These are phyloP conservation scores for Tylopilus orsonianus DNA, from an alignment of 1,284 basidiomycete species.

Conservation along the genomic window DNA sequence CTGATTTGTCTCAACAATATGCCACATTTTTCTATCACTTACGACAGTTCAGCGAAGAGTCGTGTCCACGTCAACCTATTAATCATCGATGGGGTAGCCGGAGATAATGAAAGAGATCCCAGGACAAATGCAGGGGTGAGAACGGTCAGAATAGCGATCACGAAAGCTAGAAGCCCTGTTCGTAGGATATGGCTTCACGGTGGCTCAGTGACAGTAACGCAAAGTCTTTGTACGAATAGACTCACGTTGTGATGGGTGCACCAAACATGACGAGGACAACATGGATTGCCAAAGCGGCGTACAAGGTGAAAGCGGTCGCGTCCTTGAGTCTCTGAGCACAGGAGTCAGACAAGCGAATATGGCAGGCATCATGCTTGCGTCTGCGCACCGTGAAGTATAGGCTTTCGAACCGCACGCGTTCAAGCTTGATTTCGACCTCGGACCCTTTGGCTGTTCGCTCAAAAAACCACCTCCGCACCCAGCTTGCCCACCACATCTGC, in stretches of 20 bases:
- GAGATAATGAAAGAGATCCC: slow-evolving; percentile 56
- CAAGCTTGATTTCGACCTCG: slow-evolving; percentile 41
- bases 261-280: slow-evolving; percentile 67
- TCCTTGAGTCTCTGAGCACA: slow-evolving; percentile 37
- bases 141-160: slow-evolving; percentile 66
- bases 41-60: slow-evolving; percentile 80
- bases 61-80: slow-evolving; percentile 66
- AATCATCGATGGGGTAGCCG: slow-evolving; percentile 43
- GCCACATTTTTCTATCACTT: slow-evolving; percentile 36
- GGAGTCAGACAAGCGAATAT: slow-evolving; percentile 5
- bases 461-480: slow-evolving; percentile 57
- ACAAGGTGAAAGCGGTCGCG: slow-evolving; percentile 55
- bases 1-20: slow-evolving; percentile 6
- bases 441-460: slow-evolving; percentile 30
- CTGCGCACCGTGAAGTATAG: slow-evolving; percentile 22
- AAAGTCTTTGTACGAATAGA: slow-evolving; percentile 8
- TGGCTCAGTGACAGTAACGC: slow-evolving; percentile 12
- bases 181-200: slow-evolving; percentile 46
- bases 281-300: slow-evolving; percentile 49
- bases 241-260: slow-evolving; percentile 66
- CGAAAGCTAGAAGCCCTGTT: slow-evolving; percentile 68
- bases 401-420: slow-evolving; percentile 37
- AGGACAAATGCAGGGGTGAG: slow-evolving; percentile 72
- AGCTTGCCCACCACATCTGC: slow-evolving; percentile 74
- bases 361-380: slow-evolving; percentile 32